These are phyloP conservation scores for Ambrosia hybrid DNA, from an alignment of 140 eudicot genomes.

Conservation along the genomic window DNA sequence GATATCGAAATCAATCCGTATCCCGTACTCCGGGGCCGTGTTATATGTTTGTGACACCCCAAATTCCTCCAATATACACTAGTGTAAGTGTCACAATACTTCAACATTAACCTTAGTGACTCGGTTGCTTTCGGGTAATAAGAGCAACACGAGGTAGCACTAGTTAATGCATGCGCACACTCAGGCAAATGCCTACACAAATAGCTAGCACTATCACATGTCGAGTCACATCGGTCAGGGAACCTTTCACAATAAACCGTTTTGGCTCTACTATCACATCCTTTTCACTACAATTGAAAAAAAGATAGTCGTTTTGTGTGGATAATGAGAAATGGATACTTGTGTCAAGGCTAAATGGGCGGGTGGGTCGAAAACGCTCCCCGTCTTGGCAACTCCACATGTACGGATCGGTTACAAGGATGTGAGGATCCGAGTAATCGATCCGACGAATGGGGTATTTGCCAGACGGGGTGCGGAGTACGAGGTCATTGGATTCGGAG, in stretches of 20 bases:
- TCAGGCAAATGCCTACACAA: slow-evolving; percentile 75
- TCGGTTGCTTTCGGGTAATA: slow-evolving; percentile 89
- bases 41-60: slow-evolving; percentile 52
- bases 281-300: slow-evolving; percentile 73
- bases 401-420: slow-evolving; percentile 63
- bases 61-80: slow-evolving; percentile 88
- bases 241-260: slow-evolving; percentile 70
- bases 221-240: slow-evolving; percentile 84
- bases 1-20: slow-evolving; percentile 79
- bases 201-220: slow-evolving; percentile 83
- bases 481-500: slow-evolving; percentile 44
- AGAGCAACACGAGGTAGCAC: slow-evolving; percentile 70
- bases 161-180: slow-evolving; percentile 47
- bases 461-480: slow-evolving; percentile 83
- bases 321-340: slow-evolving; percentile 74
- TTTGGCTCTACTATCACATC: slow-evolving; percentile 75
- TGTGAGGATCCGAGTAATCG: slow-evolving; percentile 81
- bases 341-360: slow-evolving; percentile 82
- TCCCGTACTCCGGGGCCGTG: slow-evolving; percentile 86
- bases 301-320: slow-evolving; percentile 75
- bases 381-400: slow-evolving; percentile 94
- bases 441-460: slow-evolving; percentile 52
- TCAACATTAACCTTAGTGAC: slow-evolving; percentile 81
- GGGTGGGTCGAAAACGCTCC: slow-evolving; percentile 46
- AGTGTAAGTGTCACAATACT: slow-evolving; percentile 70